These are phyloP conservation scores for Kingdonia uniflora DNA, from an alignment of 164 flowering plant species.

Conservation along the genomic window DNA sequence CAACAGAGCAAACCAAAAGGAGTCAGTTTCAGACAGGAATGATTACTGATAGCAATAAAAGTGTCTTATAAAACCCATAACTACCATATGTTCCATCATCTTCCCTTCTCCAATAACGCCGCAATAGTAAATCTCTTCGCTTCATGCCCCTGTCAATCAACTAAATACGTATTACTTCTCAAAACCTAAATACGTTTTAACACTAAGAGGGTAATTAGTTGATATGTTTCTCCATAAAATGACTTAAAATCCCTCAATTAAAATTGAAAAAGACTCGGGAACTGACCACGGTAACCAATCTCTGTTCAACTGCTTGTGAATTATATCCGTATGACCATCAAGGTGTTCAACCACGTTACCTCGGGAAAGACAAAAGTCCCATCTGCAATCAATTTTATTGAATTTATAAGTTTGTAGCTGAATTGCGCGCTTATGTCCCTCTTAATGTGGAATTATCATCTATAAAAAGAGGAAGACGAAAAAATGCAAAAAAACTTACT, in stretches of 20 bases:
- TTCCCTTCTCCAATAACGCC: slow-evolving; percentile 94
- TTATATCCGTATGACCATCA: slow-evolving; percentile 89
- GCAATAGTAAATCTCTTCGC: slow-evolving; percentile 67
- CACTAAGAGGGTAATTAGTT: not conserved
- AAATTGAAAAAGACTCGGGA: slow-evolving; percentile 6
- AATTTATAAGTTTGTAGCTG: not conserved
- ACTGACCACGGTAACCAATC: slow-evolving; percentile 86
- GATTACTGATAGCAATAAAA: not conserved
- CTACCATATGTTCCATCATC: slow-evolving; percentile 95
- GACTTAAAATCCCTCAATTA: not conserved
- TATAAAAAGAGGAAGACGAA: not conserved
- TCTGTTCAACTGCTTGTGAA: slow-evolving; percentile 51
- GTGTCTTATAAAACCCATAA: slow-evolving; percentile 1
- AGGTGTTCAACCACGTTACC: slow-evolving; percentile 83
- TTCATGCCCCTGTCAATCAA: slow-evolving; percentile 67
- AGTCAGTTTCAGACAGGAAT: slow-evolving; percentile 4
- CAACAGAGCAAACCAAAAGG: slow-evolving; percentile 8
- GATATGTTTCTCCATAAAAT: not conserved
- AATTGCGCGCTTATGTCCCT: too few relatives aligned
- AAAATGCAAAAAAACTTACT: slow-evolving; percentile 38
- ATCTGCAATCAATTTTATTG: slow-evolving; percentile 36
- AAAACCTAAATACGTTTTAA: not conserved
- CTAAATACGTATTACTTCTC: not conserved
- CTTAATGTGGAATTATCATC: too few relatives aligned
- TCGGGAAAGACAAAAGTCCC: slow-evolving; percentile 73